Conservation (phyloP, 345 rosid species). For the Aquilaria yunnanensis region DNA sequence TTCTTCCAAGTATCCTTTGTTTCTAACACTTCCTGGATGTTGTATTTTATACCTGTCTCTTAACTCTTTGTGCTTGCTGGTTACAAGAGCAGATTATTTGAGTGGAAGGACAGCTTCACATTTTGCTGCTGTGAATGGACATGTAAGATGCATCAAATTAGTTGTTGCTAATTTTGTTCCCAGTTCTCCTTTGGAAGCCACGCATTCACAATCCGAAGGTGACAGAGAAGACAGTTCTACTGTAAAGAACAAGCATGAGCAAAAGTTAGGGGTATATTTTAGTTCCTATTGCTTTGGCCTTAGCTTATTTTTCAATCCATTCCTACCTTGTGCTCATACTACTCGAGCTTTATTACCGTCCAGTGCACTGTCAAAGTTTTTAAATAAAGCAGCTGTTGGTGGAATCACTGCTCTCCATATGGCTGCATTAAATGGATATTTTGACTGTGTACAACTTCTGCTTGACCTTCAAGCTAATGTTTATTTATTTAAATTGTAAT, state of each 20-base stretch:
- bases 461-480: constrained; percentile 90
- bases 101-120: too few relatives aligned
- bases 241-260: constrained; percentile 46
- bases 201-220: constrained; percentile 34
- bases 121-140: constrained; percentile 92
- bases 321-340: too few relatives aligned
- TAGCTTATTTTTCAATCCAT: too few relatives aligned
- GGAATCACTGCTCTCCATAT: too few relatives aligned
- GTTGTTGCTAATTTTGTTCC: constrained; percentile 92
- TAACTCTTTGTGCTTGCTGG: too few relatives aligned
- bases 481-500: too few relatives aligned
- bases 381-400: constrained; percentile 95
- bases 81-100: too few relatives aligned
- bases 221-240: constrained; percentile 32
- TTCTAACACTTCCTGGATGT: too few relatives aligned
- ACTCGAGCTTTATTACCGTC: constrained; percentile 30
- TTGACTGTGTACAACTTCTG: constrained; percentile 93
- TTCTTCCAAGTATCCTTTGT: too few relatives aligned
- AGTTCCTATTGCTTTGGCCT: too few relatives aligned
- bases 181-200: constrained; percentile 56
- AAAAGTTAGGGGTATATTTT: too few relatives aligned
- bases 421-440: constrained; percentile 92
- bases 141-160: constrained; percentile 84
- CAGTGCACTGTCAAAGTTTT: constrained; percentile 87
- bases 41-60: too few relatives aligned